phyloP scores from a whole-genome alignment of 805 yeast genomes.

The Yarrowia sp. region DNA sequence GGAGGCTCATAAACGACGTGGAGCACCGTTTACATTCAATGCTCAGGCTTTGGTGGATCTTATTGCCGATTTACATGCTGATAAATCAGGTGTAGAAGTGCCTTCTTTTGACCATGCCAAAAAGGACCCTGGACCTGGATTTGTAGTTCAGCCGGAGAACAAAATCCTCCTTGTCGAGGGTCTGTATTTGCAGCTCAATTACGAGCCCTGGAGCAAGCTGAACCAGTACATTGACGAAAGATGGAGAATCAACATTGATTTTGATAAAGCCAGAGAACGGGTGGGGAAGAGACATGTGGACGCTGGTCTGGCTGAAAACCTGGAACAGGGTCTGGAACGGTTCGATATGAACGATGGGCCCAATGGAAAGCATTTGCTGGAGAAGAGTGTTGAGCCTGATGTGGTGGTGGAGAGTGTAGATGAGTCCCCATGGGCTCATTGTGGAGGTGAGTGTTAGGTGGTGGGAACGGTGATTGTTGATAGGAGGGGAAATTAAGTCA shows the following conservation, averaged over 20 bases:
- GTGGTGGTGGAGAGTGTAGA: constrained; percentile 5
- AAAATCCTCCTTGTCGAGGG: constrained; percentile 72
- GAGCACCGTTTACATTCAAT: constrained; percentile 86
- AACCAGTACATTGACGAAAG: constrained; percentile 40
- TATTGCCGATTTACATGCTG: constrained; percentile 35
- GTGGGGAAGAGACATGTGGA: constrained; percentile 61
- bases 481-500: too few relatives aligned
- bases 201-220: constrained; percentile 58
- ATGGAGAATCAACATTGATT: constrained; percentile 49
- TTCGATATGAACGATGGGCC: constrained; percentile 52
- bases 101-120: constrained; percentile 74
- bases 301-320: constrained; percentile 39
- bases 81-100: constrained; percentile 29
- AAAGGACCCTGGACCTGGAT: constrained; percentile 64
- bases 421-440: not conserved
- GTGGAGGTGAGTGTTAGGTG: not conserved
- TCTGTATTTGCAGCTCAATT: constrained; percentile 58
- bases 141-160: constrained; percentile 45
- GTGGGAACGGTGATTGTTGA: too few relatives aligned
- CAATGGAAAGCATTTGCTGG: constrained; percentile 51
- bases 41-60: constrained; percentile 45
- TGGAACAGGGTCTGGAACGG: constrained; percentile 39
- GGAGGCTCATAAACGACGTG: constrained; percentile 62
- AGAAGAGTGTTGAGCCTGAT: constrained; percentile 35
- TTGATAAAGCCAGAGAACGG: constrained; percentile 48